Base-by-base conservation (phyloP, 2,329 filamentous ascomycete genomes). In the Aspergillus sp. region DNA sequence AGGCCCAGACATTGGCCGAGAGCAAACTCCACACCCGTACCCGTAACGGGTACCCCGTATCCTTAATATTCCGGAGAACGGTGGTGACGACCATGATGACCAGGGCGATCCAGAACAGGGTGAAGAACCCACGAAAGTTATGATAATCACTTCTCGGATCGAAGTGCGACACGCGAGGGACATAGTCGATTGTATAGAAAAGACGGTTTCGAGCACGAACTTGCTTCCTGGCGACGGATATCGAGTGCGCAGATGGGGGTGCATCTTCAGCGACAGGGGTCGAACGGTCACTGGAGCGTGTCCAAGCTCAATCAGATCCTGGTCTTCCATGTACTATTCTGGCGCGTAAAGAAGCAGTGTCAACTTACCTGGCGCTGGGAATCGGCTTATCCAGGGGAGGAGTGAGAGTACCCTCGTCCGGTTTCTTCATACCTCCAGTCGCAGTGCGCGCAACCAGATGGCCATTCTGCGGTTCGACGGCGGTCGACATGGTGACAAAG, bases 121-220 rank as follows among this genome's bases (percentile, higher is more conserved):
- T 88, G 72, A 96, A 98, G 78, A 98, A 98, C 63, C 93, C 93
- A 58, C 88, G 82, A 66, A 98, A 98, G 68, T 98, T 89, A 60
- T 83, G 83, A 66, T 97, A 90, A 60, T 95, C 89, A 67, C 87
- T 94, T 43, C 81, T 78, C 0, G 90, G 89, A 63, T 98, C 93
- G 64, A 98, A 95, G 70, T 98, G 91, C 12, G 91, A 97, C 26
- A 97, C 84, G 48, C 93, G 85, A 50, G 86, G 84, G 36, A 87
- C 80, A 71, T 91, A 98, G 60, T 95, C 87, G 63, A 94, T 89
- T 26, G 87, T 93, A 26, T 94, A 91, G 65, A 97, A 98, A 56
- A 96, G 76, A 56, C 90, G 85, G 48, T 84, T 84, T 54, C 85
- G 83, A 58, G 88, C 85, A 65, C 89, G 85, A 43, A 85, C 82